Evolutionary conservation across 805 yeast genomes (phyloP).

Genomic region (Hanseniaspora nectarophila): DNA sequence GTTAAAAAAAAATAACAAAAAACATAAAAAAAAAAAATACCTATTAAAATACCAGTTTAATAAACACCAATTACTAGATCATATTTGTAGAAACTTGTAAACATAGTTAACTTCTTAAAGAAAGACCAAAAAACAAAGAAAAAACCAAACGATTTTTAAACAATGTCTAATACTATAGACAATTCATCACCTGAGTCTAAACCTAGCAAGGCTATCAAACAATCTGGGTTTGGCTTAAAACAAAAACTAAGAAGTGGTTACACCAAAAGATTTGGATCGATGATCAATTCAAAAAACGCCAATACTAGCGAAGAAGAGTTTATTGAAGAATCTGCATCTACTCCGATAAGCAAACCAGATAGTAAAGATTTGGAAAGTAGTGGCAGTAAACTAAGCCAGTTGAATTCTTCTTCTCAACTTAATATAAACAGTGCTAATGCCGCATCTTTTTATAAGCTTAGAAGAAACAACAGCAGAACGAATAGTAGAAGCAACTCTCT

Average conservation of each 20-base stretch:
- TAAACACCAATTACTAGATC: too few relatives aligned
- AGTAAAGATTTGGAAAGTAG: not conserved
- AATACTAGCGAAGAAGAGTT: not conserved
- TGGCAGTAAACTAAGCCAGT: not conserved
- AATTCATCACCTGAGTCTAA: not conserved
- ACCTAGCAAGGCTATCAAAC: constrained; percentile 1
- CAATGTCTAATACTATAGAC: not conserved
- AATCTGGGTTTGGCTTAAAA: constrained; percentile 9
- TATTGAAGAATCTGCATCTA: not conserved
- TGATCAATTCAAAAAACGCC: not conserved
- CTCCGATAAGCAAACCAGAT: not conserved
- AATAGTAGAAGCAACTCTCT: constrained; percentile 13
- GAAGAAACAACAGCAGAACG: constrained; percentile 14
- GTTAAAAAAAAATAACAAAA: too few relatives aligned
- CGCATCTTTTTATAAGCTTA: not conserved
- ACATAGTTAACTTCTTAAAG: too few relatives aligned
- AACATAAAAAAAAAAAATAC: too few relatives aligned
- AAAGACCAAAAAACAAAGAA: too few relatives aligned
- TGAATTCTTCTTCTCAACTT: not conserved
- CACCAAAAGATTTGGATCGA: constrained; percentile 13
- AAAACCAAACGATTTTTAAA: not conserved
- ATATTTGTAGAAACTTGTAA: too few relatives aligned
- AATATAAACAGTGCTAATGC: constrained; percentile 1
- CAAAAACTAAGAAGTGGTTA: not conserved
- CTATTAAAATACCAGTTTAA: too few relatives aligned